These are phyloP conservation scores for Coprinopsis strossmayeri DNA, from an alignment of 768 basidiomycete species.

Conservation along the genomic window DNA sequence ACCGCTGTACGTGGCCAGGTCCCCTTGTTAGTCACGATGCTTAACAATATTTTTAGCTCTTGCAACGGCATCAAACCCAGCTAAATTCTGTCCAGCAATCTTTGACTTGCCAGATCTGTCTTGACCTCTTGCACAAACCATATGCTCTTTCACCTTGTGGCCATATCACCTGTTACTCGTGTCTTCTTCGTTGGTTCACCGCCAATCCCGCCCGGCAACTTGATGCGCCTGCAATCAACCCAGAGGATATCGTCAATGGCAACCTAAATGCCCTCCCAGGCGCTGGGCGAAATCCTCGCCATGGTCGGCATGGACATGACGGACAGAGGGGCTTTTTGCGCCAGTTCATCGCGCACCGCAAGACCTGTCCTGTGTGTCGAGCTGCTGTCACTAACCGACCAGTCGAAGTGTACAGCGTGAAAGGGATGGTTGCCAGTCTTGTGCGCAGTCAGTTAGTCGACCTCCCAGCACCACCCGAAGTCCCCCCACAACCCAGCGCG, in stretches of 20 bases:
- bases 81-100: conserved; percentile 43
- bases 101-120: conserved; percentile 72
- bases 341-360: conserved; percentile 45
- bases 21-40: no score
- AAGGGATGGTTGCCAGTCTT: conserved; percentile 50
- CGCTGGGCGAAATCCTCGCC: conserved; percentile 15
- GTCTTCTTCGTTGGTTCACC: conserved; percentile 75
- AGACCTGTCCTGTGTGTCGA: conserved; percentile 77
- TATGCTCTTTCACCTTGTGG: conserved; percentile 74
- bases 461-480: conserved; percentile 19
- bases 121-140: conserved; percentile 67
- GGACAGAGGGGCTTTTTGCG: conserved; percentile 31
- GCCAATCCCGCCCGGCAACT: conserved; percentile 26
- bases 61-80: conserved; percentile 2
- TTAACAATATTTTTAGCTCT: conserved; percentile 1
- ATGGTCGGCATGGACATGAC: background rate
- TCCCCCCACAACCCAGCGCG: conserved; percentile 12
- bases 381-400: conserved; percentile 51
- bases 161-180: conserved; percentile 63
- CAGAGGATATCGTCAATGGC: conserved; percentile 15
- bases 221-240: conserved; percentile 19
- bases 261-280: conserved; percentile 33
- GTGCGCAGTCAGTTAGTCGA: conserved; percentile 48
- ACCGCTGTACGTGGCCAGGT: background rate
- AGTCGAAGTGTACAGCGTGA: conserved; percentile 66